Evolutionary conservation across 257 asterid species (phyloP).

Genomic region (Solanum sparsipilum): DNA sequence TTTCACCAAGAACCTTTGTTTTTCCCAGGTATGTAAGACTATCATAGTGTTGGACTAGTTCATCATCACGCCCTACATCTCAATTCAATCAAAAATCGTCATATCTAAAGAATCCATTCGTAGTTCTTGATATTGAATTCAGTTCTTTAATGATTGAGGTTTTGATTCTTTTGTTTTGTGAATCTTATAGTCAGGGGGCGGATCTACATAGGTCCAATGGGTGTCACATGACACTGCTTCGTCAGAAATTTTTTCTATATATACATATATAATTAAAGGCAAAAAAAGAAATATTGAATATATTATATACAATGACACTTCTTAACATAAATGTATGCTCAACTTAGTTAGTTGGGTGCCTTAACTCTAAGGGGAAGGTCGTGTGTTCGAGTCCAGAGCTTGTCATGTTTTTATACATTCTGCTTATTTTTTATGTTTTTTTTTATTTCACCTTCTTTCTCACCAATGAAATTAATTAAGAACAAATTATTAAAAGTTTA

Average conservation of each 20-base stretch:
- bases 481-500: too few species aligned
- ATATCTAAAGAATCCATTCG: background rate
- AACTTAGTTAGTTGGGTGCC: background rate
- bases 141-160: background rate
- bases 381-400: background rate
- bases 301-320: too few species aligned
- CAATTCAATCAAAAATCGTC: background rate
- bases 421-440: too few species aligned
- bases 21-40: too few species aligned
- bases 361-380: background rate
- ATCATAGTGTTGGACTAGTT: background rate
- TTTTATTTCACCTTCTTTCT: background rate
- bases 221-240: background rate
- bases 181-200: background rate
- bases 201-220: too few species aligned
- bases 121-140: background rate
- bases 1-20: too few species aligned
- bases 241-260: background rate
- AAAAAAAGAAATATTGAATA: too few species aligned
- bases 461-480: too few species aligned
- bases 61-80: background rate
- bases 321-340: background rate
- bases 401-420: background rate
- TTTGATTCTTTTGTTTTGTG: background rate
- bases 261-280: background rate